These are phyloP conservation scores for Neohortaea acidophila DNA, from an alignment of 495 filamentous ascomycete genomes.

Conservation along the genomic window DNA sequence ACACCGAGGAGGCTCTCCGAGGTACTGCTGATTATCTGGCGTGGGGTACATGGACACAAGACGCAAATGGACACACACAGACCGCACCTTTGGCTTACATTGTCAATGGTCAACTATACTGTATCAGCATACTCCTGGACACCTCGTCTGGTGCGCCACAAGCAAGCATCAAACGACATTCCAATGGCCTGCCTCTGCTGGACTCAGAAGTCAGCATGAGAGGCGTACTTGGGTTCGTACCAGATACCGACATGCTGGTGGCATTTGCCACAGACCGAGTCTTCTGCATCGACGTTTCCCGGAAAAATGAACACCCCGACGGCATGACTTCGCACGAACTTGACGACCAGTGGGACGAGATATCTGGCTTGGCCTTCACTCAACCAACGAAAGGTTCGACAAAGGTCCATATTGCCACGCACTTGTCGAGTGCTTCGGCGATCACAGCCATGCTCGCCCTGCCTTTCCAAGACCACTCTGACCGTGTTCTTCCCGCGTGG, in stretches of 20 bases:
- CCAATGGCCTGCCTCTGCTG: background rate
- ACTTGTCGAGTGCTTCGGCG: slow-evolving; percentile 6
- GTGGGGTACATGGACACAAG: background rate
- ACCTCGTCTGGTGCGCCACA: background rate
- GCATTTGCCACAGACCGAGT: background rate
- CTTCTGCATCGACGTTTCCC: background rate
- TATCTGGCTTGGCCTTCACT: slow-evolving; percentile 2
- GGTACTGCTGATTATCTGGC: slow-evolving; percentile 1
- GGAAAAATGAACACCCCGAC: too few species aligned
- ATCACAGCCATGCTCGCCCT: slow-evolving; percentile 9
- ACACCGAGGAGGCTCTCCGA: background rate
- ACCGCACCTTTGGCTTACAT: background rate
- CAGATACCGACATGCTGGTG: background rate
- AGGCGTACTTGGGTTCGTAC: background rate
- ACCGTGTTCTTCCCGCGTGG: slow-evolving; percentile 8
- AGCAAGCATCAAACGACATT: background rate
- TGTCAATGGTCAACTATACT: background rate
- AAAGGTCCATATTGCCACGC: background rate
- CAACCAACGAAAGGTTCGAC: background rate
- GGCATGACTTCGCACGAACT: background rate
- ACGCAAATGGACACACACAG: background rate
- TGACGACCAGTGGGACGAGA: slow-evolving; percentile 3
- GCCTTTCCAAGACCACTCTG: background rate
- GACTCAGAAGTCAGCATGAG: background rate
- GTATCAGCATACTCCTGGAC: background rate